These are phyloP conservation scores for Colletotrichum liriopes DNA, from an alignment of 2,329 filamentous ascomycete species.

Conservation along the genomic window DNA sequence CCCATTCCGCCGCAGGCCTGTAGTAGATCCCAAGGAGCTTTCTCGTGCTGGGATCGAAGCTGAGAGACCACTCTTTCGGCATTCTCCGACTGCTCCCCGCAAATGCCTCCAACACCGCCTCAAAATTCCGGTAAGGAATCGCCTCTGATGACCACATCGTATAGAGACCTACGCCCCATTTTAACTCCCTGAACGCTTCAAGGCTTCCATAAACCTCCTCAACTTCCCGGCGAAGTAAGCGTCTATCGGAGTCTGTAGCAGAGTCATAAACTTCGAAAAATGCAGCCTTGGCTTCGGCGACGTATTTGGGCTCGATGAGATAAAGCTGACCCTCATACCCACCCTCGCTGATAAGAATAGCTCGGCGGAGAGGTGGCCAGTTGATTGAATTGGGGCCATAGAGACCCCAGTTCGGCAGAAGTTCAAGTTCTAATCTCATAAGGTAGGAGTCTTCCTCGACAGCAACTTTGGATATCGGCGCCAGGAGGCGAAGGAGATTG, in stretches of 20 bases:
- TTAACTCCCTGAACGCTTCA: neutral
- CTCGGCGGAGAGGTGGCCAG: neutral
- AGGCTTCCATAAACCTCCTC: constrained; percentile 23
- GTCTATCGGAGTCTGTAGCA: neutral
- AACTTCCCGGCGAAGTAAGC: neutral
- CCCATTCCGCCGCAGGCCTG: neutral
- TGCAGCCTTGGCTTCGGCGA: constrained; percentile 5
- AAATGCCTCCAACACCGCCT: neutral
- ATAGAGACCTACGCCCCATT: constrained; percentile 6
- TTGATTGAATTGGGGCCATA: neutral
- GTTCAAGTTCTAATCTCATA: neutral
- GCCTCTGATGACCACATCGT: constrained; percentile 14
- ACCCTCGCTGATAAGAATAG: neutral
- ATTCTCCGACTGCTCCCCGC: constrained; percentile 4
- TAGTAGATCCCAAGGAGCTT: neutral
- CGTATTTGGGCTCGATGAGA: constrained; percentile 17
- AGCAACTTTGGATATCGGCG: constrained; percentile 1
- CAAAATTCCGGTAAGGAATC: constrained; percentile 5
- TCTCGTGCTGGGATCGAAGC: neutral
- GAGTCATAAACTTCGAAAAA: constrained; percentile 14
- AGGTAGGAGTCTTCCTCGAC: neutral
- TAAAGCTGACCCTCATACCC: constrained; percentile 1
- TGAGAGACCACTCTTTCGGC: neutral
- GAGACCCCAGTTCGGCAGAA: neutral
- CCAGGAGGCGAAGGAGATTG: constrained; percentile 15